A percentile compares a stretch with the other conserved stretches of the same genome.
These are phyloP conservation scores for Potentilla sterilis DNA, from an alignment of 306 rosid species.

Conservation along the genomic window DNA sequence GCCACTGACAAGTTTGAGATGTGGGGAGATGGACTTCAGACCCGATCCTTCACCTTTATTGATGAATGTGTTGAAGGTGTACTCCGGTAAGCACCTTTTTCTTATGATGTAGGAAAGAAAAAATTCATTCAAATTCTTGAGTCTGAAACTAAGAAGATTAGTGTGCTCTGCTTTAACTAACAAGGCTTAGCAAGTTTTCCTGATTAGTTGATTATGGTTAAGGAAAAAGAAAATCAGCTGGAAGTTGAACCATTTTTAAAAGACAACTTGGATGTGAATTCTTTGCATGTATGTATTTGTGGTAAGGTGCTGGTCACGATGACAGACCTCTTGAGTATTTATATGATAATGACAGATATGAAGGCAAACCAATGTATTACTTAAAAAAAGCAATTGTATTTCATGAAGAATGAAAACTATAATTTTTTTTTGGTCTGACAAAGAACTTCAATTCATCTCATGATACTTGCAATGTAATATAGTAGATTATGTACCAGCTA, in stretches of 20 bases:
- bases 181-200: neutral
- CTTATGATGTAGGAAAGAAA: neutral
- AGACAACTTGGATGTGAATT: neutral
- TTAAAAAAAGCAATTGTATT: neutral
- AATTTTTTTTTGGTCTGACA: neutral
- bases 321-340: neutral
- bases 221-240: neutral
- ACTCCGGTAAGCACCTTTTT: slow-evolving; percentile 56
- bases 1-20: slow-evolving; percentile 85
- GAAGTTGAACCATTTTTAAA: neutral
- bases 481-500: slow-evolving; percentile 1
- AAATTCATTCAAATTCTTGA: neutral
- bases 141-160: neutral
- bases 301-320: neutral
- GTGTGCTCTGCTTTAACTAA: neutral
- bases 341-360: neutral
- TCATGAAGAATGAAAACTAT: neutral
- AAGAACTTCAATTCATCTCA: neutral
- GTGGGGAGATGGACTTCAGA: slow-evolving; percentile 99
- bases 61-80: slow-evolving; percentile 99
- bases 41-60: slow-evolving; percentile 94
- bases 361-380: slow-evolving; percentile 5
- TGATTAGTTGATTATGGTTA: neutral
- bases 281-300: neutral
- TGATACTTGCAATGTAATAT: neutral